Evolutionary conservation across 2,329 filamentous ascomycete genomes (phyloP).

Genomic region (Cadophora sp.): DNA sequence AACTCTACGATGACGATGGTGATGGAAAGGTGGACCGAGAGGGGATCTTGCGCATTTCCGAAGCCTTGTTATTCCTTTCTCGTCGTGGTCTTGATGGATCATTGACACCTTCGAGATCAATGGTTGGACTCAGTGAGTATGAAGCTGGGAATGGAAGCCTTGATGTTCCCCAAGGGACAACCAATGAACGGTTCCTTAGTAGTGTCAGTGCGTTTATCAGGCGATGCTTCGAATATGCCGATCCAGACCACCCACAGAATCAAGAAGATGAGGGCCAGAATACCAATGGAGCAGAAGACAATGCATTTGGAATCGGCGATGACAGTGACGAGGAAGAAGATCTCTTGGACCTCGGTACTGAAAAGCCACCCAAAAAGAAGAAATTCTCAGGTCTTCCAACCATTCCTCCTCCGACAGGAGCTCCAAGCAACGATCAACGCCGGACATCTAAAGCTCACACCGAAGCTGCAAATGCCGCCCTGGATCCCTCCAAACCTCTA

Average conservation of each 20-base stretch:
- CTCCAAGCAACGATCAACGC: conserved; percentile 32
- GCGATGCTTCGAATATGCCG: conserved; percentile 96
- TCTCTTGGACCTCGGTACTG: conserved; percentile 62
- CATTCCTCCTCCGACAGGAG: conserved; percentile 30
- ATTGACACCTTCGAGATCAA: conserved; percentile 69
- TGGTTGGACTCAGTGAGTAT: conserved; percentile 56
- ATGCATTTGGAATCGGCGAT: conserved; percentile 78
- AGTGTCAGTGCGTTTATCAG: conserved; percentile 96
- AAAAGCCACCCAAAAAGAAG: conserved; percentile 49
- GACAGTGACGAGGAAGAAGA: conserved; percentile 68
- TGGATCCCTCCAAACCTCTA: conserved; percentile 91
- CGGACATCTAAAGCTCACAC: conserved; percentile 68
- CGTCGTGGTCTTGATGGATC: conserved; percentile 83
- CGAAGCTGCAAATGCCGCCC: conserved; percentile 83
- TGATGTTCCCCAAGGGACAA: conserved; percentile 56
- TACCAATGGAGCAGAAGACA: conserved; percentile 47
- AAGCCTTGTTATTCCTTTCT: conserved; percentile 91
- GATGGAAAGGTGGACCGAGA: conserved; percentile 94
- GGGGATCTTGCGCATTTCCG: conserved; percentile 92
- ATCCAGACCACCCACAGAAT: conserved; percentile 80
- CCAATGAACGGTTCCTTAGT: conserved; percentile 87
- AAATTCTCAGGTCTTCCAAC: conserved; percentile 38
- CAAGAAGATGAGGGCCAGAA: conserved; percentile 49
- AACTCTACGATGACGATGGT: conserved; percentile 91
- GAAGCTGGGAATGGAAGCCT: conserved; percentile 45